These are phyloP conservation scores for Metrosideros polymorpha DNA, from an alignment of 441 rosid species.

Conservation along the genomic window DNA sequence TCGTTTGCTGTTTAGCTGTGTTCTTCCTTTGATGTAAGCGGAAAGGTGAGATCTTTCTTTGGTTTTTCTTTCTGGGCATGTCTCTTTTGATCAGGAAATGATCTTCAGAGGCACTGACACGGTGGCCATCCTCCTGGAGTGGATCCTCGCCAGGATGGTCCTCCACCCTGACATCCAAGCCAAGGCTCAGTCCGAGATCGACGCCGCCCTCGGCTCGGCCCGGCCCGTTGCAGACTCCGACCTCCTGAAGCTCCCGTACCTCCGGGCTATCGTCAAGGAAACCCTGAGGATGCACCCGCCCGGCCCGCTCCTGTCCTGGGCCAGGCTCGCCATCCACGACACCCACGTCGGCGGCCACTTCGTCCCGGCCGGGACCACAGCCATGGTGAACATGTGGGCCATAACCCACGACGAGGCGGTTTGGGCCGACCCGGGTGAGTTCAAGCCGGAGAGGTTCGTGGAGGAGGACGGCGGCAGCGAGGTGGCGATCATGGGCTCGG, in stretches of 20 bases:
- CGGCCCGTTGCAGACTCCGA: conserved; percentile 26
- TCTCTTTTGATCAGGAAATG: conserved; percentile 57
- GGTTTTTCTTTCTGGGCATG: background rate
- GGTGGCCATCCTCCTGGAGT: conserved; percentile 60
- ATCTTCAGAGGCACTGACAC: conserved; percentile 84
- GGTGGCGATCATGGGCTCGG: conserved; percentile 42
- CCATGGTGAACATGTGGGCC: conserved; percentile 94
- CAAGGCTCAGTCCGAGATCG: conserved; percentile 41
- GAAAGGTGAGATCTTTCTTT: background rate
- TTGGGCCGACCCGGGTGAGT: conserved; percentile 45
- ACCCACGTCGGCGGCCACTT: conserved; percentile 26
- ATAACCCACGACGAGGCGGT: conserved; percentile 51
- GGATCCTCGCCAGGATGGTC: conserved; percentile 73
- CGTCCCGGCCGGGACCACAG: conserved; percentile 60
- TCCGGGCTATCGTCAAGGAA: conserved; percentile 62
- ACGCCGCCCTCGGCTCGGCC: conserved; percentile 4
- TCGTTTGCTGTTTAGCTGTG: background rate
- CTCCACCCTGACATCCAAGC: conserved; percentile 56
- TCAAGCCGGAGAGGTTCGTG: conserved; percentile 53
- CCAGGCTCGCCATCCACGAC: conserved; percentile 48
- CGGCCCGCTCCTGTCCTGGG: conserved; percentile 77
- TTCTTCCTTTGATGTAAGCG: background rate
- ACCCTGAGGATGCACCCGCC: conserved; percentile 77
- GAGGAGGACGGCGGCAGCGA: conserved; percentile 8
- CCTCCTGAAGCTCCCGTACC: conserved; percentile 33